phyloP scores from a whole-genome alignment of 2,329 filamentous ascomycete species.

The Fonsecaea nubica region DNA sequence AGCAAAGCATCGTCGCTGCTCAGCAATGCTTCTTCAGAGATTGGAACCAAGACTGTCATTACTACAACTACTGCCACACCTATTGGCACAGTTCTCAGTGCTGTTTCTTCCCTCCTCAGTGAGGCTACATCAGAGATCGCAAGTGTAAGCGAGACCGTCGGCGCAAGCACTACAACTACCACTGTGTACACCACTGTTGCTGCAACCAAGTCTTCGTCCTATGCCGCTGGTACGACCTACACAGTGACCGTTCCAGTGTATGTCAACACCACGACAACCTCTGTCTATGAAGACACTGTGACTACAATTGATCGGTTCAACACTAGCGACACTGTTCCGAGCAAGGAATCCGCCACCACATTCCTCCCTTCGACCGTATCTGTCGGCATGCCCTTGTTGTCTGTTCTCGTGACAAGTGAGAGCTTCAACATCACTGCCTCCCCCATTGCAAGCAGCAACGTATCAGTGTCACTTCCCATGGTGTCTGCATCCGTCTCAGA shows the following conservation, averaged over 20 bases:
- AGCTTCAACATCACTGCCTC: neutral
- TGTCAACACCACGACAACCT: neutral
- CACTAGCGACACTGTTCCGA: neutral
- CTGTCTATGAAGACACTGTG: neutral
- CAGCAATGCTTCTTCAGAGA: conserved; percentile 10
- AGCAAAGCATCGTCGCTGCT: conserved; percentile 4
- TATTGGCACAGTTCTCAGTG: neutral
- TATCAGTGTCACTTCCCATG: neutral
- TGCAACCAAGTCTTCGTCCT: neutral
- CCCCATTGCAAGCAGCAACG: neutral
- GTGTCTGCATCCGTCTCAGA: neutral
- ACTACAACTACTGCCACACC: conserved; percentile 1
- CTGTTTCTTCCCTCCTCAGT: neutral
- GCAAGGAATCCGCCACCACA: conserved; percentile 3
- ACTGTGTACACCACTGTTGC: conserved; percentile 4
- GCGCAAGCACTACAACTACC: neutral
- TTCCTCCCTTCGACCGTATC: neutral
- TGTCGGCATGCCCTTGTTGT: neutral
- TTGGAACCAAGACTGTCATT: conserved; percentile 16
- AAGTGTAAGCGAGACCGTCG: neutral
- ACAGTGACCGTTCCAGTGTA: neutral
- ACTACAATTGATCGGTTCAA: neutral
- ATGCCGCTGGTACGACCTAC: neutral
- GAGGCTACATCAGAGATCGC: conserved; percentile 6
- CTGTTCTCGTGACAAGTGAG: neutral